Evolutionary conservation across 2,329 filamentous ascomycete genomes (phyloP).

Genomic region (Alternaria alternata): DNA sequence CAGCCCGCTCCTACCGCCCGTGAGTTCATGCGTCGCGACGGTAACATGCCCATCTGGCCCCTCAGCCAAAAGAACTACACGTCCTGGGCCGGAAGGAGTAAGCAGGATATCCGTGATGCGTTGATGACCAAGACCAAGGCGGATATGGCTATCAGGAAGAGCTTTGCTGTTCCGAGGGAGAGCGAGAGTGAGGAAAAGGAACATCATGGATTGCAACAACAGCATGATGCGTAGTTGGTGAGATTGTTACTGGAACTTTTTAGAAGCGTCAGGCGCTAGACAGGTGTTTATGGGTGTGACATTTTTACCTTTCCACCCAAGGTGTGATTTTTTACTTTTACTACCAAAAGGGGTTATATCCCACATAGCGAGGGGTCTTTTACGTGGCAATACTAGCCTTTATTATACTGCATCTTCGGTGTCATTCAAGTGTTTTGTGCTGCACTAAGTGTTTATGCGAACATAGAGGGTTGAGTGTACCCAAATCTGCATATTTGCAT

Average conservation of each 20-base stretch:
- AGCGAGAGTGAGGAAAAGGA: slow-evolving; percentile 36
- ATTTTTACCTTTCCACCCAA: background rate
- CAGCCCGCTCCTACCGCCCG: slow-evolving; percentile 60
- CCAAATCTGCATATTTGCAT: background rate
- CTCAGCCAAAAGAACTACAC: slow-evolving; percentile 55
- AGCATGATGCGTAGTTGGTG: slow-evolving; percentile 2
- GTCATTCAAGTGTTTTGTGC: background rate
- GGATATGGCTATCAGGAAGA: slow-evolving; percentile 46
- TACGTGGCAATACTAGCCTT: slow-evolving; percentile 2
- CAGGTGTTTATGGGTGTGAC: background rate
- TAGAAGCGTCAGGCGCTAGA: background rate
- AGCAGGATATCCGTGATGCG: slow-evolving; percentile 55
- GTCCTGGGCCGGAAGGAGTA: slow-evolving; percentile 47
- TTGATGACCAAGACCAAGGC: slow-evolving; percentile 53
- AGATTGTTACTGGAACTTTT: background rate
- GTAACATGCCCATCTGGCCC: slow-evolving; percentile 66
- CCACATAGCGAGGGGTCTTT: background rate
- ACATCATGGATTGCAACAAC: slow-evolving; percentile 23
- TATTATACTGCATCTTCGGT: background rate
- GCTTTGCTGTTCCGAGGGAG: slow-evolving; percentile 32
- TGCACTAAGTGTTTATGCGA: background rate
- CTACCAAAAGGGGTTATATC: background rate
- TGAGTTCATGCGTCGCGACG: slow-evolving; percentile 60
- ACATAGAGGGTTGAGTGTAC: background rate
- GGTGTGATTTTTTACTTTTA: background rate